phyloP scores from a whole-genome alignment of 441 rosid species.

The Rhodomyrtus psidioides region DNA sequence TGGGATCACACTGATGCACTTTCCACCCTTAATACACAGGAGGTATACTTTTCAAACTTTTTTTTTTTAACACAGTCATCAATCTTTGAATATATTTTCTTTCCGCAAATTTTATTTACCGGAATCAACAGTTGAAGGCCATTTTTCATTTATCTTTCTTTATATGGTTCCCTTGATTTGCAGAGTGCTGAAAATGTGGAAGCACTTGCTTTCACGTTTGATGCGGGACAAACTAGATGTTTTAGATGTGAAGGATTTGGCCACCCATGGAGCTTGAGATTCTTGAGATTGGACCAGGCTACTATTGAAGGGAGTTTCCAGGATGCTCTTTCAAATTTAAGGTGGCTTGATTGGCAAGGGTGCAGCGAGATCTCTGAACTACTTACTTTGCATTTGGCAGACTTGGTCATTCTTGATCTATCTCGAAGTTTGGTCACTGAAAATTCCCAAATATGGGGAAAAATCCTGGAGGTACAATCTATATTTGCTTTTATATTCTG shows the following conservation, averaged over 20 bases:
- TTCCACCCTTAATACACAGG: background rate
- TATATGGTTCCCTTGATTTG: background rate
- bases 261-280: background rate
- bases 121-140: background rate
- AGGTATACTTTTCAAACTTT: background rate
- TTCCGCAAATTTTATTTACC: background rate
- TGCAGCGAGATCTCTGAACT: background rate
- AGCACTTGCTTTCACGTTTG: background rate
- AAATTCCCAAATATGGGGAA: background rate
- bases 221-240: background rate
- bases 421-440: background rate
- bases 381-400: background rate
- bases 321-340: background rate
- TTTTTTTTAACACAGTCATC: too few species aligned
- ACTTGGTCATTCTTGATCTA: background rate
- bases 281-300: background rate
- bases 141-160: background rate
- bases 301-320: background rate
- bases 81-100: background rate
- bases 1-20: background rate
- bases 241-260: background rate
- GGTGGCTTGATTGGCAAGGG: background rate
- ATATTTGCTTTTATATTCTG: background rate
- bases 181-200: background rate
- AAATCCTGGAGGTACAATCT: background rate